Evolutionary conservation across 2,329 filamentous ascomycete genomes (phyloP).

Genomic region (Colletotrichum shisoi): DNA sequence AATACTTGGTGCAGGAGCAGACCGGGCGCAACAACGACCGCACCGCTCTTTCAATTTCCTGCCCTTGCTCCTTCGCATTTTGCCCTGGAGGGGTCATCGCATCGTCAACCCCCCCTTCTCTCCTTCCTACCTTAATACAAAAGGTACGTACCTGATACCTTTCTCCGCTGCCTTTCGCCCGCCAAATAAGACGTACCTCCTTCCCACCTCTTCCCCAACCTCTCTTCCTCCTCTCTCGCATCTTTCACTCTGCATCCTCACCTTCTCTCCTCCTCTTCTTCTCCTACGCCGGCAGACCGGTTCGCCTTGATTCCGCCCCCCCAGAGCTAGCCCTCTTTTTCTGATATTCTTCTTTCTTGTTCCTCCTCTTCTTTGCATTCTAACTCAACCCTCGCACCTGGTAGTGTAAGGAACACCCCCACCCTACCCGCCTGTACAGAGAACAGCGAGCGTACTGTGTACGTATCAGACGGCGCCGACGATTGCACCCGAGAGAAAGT

Average conservation of each 20-base stretch:
- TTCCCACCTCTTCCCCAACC: background rate
- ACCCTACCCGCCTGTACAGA: background rate
- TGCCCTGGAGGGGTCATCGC: conserved; percentile 8
- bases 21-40: background rate
- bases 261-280: conserved; percentile 15
- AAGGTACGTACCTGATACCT: conserved; percentile 20
- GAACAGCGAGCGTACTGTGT: conserved; percentile 2
- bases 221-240: conserved; percentile 2
- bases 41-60: conserved; percentile 11
- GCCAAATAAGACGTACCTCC: conserved; percentile 28
- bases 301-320: conserved; percentile 31
- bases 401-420: background rate
- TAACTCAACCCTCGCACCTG: conserved; percentile 18
- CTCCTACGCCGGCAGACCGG: conserved; percentile 15
- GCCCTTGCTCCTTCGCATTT: background rate
- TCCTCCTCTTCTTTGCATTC: background rate
- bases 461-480: conserved; percentile 30
- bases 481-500: background rate
- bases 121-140: conserved; percentile 1
- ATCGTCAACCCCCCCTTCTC: conserved; percentile 8
- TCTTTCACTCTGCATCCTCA: conserved; percentile 1
- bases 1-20: background rate
- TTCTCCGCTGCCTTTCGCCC: conserved; percentile 6
- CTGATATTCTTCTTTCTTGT: background rate
- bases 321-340: conserved; percentile 27